phyloP scores from a whole-genome alignment of 1,139 yeast genomes.

The Saccharomycopsis hybrid region DNA sequence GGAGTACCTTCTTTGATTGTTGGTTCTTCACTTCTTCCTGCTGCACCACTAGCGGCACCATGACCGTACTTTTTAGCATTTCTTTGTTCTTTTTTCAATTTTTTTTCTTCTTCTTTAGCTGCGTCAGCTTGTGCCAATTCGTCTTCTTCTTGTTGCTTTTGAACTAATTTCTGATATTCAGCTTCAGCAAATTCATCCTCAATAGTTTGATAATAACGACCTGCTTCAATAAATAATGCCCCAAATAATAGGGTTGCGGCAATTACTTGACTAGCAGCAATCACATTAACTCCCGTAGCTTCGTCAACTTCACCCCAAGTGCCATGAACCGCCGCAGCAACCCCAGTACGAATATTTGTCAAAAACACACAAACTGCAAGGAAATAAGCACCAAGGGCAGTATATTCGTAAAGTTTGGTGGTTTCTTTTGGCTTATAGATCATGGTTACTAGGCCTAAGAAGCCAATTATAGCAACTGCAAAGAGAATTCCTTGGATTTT shows the following conservation, averaged over 20 bases:
- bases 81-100: slow-evolving; percentile 17
- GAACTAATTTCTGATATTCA: slow-evolving; percentile 23
- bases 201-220: slow-evolving; percentile 56
- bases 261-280: slow-evolving; percentile 85
- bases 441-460: slow-evolving; percentile 69
- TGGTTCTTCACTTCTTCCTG: slow-evolving; percentile 12
- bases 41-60: slow-evolving; percentile 2
- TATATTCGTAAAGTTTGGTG: slow-evolving; percentile 83
- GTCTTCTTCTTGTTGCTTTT: slow-evolving; percentile 28
- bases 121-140: slow-evolving; percentile 24
- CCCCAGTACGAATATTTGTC: slow-evolving; percentile 81
- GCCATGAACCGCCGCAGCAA: slow-evolving; percentile 59
- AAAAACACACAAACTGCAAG: slow-evolving; percentile 71
- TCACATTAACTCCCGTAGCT: slow-evolving; percentile 79
- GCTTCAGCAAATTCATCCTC: slow-evolving; percentile 26
- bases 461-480: slow-evolving; percentile 45
- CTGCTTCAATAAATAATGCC: slow-evolving; percentile 75
- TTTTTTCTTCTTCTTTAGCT: slow-evolving; percentile 23
- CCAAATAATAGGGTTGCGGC: slow-evolving; percentile 67
- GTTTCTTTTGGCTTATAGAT: slow-evolving; percentile 82
- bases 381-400: slow-evolving; percentile 65
- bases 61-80: slow-evolving; percentile 9
- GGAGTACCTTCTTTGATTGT: slow-evolving; percentile 2
- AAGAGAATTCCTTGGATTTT: slow-evolving; percentile 58
- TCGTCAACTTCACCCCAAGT: slow-evolving; percentile 93